phyloP scores from a whole-genome alignment of 768 basidiomycete genomes.

The Aureoboletus auriporus region DNA sequence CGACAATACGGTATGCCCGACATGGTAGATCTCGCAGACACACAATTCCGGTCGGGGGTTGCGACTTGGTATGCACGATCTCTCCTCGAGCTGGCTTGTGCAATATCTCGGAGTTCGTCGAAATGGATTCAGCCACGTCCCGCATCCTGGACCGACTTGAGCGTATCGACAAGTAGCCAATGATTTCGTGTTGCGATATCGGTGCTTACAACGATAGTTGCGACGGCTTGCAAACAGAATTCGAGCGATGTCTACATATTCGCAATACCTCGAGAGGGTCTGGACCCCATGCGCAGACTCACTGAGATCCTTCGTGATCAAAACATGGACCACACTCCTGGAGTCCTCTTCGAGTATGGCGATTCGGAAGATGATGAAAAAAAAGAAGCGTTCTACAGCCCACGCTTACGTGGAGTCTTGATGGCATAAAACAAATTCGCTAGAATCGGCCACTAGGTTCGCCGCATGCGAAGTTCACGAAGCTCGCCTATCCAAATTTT shows the following conservation, averaged over 20 bases:
- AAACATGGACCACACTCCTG: constrained; percentile 5
- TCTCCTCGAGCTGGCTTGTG: background rate
- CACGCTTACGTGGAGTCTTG: background rate
- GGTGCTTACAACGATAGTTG: background rate
- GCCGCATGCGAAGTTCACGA: too few species aligned
- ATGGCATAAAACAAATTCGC: background rate
- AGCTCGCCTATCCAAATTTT: too few species aligned
- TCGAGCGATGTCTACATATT: background rate
- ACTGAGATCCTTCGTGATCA: constrained; percentile 14
- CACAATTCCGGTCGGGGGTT: background rate
- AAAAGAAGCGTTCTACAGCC: background rate
- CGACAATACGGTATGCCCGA: background rate
- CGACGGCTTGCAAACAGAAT: background rate
- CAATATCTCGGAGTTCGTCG: background rate
- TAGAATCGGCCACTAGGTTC: background rate
- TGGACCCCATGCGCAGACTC: constrained; percentile 12
- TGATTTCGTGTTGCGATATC: background rate
- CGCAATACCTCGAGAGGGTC: background rate
- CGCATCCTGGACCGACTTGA: background rate
- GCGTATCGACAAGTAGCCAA: background rate
- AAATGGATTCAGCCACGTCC: background rate
- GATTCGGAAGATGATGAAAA: background rate
- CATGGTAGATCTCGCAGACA: too few species aligned
- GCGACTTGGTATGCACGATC: background rate
- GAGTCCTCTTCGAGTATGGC: background rate